Base-by-base conservation (phyloP, 1,284 basidiomycete species). In the Apiotrichum akiyoshidainum region DNA sequence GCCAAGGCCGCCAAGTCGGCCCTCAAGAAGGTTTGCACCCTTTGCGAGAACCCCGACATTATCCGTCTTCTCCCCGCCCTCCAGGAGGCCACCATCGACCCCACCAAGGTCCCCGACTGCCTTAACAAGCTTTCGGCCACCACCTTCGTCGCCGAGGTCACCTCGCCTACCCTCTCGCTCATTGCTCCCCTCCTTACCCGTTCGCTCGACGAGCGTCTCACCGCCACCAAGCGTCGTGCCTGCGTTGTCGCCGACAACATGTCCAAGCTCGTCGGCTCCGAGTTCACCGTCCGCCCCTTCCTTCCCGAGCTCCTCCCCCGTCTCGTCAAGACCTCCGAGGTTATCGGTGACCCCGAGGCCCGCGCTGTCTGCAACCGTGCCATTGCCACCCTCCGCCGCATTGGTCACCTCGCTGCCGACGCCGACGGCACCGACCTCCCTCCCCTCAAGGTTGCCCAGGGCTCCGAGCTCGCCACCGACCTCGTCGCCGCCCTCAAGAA, bases 91-190 rank as follows among this genome's bases (percentile, higher is more conserved):
- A 84, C 99, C 74, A 94, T 97, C 82, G 93, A 99, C 85, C 96
- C 96, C 73, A 92, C 97, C 70, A 95, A 99, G 84, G 95, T 98
- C 65, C 89, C 94, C 73, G 91, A 89, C 76, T 97, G 93, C 72
- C 92, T 99, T 74, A 85, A 85, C 75, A 89, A 97, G 80, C 92
- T 99, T 80, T 94, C 94, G 79, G 88, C 96, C 61, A 99, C 96
- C 81, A 99, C 96, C 79, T 99, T 99, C 87, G 96, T 99, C 87
- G 92, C 94, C 64, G 96, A 99, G 84, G 96, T 99, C 81, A 96
- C 99, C 79, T 94, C 95, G 64, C 87, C 96, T 63, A 99, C 96
- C 67, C 89, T 99, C 71, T 97, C 96, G 68, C 88, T 99, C 69
- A 98, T 99, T 92, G 95, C 95, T 61, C 96, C 95, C 72, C 88